Evolutionary conservation across 371 early-diverging fungal genomes (phyloP), one percentile per base, ranked within the genome.

Genomic region (Mucor irregularis): DNA sequence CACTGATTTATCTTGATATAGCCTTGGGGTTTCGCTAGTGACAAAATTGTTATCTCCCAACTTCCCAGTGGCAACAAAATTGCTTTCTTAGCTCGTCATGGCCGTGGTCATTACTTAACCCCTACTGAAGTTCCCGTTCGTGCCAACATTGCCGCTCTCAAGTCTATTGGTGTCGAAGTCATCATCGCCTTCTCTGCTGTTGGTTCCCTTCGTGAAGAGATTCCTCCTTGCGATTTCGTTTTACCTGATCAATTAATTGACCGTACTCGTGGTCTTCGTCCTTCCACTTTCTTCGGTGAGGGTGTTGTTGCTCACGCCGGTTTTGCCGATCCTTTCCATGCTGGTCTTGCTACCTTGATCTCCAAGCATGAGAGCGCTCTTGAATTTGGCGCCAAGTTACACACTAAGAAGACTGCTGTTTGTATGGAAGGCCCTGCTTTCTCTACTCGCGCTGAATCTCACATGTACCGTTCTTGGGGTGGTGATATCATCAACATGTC

Each of bases 371-470:
- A 75, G 50, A 69, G 59, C 22, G 68, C 61, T 6, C 59, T 84
- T 14, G 76, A 73, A 26, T 76, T 72, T 16, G 66, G 69, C 8
- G 68, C 76, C 28, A 75, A 67, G 25, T 69, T 96, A 49, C 95
- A 94, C 66, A 61, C 73, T 26, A 73, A 86, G 64, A 93, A 93
- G 71, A 95, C 96, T 1, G 84, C 92, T 22, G 83, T 98, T 22
- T 93, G 93, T 79, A 98, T 98, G 94, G 98, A 97, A 72, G 98
- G 98, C 5, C 98, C 99, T 39, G 90, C 90, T 11, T 98, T 98
- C 83, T 93, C 93, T 19, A 97, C 99, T 26, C 86, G 95, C 48
- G 97, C 97, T 45, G 99, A 98, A 75, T 96, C 96, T 8, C 83
- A 93, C 73, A 72, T 98, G 84, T 97, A 98, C 81, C 88, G 97